Evolutionary conservation across 495 filamentous ascomycete species (phyloP).

Genomic region (Xylaria intraflava): DNA sequence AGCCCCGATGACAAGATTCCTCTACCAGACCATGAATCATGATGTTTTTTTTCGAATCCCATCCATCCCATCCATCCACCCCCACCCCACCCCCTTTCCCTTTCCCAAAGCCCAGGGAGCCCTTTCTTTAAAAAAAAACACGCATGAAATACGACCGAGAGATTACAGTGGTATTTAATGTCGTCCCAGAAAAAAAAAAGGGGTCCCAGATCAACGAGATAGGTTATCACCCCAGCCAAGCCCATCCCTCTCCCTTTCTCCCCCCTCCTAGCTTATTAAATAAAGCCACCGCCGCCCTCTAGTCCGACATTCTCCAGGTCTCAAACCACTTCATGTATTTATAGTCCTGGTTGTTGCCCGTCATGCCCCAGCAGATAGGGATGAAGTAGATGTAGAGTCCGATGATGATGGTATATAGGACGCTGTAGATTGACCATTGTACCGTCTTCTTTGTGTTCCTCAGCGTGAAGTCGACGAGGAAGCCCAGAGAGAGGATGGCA

Average conservation of each 20-base stretch:
- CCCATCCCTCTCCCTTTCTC: slow-evolving; percentile 7
- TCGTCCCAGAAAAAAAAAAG: slow-evolving; percentile 6
- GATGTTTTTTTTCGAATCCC: not conserved
- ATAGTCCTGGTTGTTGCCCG: slow-evolving; percentile 75
- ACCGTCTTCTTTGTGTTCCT: slow-evolving; percentile 52
- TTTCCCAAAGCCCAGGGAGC: too few species aligned
- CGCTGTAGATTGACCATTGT: slow-evolving; percentile 57
- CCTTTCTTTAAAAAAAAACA: too few species aligned
- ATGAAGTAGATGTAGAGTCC: slow-evolving; percentile 84
- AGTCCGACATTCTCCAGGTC: slow-evolving; percentile 59
- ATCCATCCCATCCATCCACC: too few species aligned
- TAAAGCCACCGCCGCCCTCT: slow-evolving; percentile 10
- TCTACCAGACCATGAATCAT: too few species aligned
- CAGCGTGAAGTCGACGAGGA: slow-evolving; percentile 78
- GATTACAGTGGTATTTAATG: too few species aligned
- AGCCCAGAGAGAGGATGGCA: slow-evolving; percentile 83
- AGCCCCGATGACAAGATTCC: too few species aligned
- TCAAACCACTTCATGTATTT: slow-evolving; percentile 87
- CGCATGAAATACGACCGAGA: too few species aligned
- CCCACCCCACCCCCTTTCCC: not conserved
- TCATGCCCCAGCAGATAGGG: slow-evolving; percentile 96
- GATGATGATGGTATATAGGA: slow-evolving; percentile 65
- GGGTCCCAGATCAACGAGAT: slow-evolving; percentile 21
- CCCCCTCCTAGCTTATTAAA: too few species aligned
- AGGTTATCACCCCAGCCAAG: slow-evolving; percentile 14